Evolutionary conservation across 2,329 filamentous ascomycete genomes (phyloP).

Genomic region (Akanthomyces uredinophilus): DNA sequence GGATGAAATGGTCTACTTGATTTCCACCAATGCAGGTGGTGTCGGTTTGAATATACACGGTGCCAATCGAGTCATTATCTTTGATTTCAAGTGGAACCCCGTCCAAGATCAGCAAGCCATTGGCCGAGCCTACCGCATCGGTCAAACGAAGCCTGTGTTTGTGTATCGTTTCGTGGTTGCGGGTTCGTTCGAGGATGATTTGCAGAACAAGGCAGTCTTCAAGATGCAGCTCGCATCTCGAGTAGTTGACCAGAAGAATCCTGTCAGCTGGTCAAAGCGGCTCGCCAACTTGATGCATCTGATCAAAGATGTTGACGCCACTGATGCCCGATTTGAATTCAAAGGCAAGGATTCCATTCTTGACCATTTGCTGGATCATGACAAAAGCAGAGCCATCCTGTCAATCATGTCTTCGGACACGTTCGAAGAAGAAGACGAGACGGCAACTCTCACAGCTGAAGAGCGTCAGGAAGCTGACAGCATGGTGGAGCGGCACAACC

Average conservation of each 20-base stretch:
- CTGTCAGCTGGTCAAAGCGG: conserved; percentile 59
- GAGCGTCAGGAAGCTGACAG: conserved; percentile 52
- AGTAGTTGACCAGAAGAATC: conserved; percentile 79
- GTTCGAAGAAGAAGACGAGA: conserved; percentile 64
- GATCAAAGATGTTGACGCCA: conserved; percentile 46
- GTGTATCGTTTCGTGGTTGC: conserved; percentile 78
- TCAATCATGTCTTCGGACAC: conserved; percentile 64
- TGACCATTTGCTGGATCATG: conserved; percentile 39
- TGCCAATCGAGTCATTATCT: conserved; percentile 80
- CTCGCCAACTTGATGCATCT: conserved; percentile 53
- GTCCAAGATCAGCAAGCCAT: conserved; percentile 80
- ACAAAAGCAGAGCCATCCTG: conserved; percentile 38
- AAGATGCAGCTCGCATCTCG: conserved; percentile 75
- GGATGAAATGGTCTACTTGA: conserved; percentile 60
- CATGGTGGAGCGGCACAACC: conserved; percentile 28
- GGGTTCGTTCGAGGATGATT: conserved; percentile 71
- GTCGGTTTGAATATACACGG: conserved; percentile 78
- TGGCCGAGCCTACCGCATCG: conserved; percentile 78
- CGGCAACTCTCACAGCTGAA: conserved; percentile 49
- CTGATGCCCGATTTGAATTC: conserved; percentile 37
- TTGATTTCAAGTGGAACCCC: conserved; percentile 80
- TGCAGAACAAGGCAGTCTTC: conserved; percentile 72
- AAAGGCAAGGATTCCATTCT: conserved; percentile 60
- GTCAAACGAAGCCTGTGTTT: conserved; percentile 73
- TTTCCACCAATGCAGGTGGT: conserved; percentile 79